phyloP scores from a whole-genome alignment of 768 basidiomycete species.

The Leucosporidium scottii region DNA sequence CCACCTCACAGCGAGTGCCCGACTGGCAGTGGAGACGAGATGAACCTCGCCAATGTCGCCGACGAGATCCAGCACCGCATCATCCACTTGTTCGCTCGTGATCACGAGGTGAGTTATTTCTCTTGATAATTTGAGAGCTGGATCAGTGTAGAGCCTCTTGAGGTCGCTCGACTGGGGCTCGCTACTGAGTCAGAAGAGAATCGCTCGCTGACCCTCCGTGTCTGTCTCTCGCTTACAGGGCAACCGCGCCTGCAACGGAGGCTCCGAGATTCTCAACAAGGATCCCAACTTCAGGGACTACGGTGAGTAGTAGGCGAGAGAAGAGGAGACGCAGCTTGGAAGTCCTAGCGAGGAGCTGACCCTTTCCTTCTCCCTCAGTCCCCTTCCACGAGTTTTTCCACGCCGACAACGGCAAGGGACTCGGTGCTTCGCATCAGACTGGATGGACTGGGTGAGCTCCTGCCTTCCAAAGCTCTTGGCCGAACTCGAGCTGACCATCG shows the following conservation, averaged over 20 bases:
- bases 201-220: background rate
- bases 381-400: constrained; percentile 69
- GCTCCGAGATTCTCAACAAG: constrained; percentile 71
- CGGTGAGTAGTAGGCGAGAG: no score
- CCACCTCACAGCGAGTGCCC: constrained; percentile 79
- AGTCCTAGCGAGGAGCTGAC: no score
- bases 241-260: constrained; percentile 83
- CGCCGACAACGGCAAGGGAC: constrained; percentile 80
- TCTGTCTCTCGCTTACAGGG: constrained; percentile 51
- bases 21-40: constrained; percentile 91
- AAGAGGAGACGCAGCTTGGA: no score
- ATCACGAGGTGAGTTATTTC: constrained; percentile 46
- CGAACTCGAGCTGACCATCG: constrained; percentile 30
- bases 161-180: no score
- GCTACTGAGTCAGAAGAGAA: no score
- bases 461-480: constrained; percentile 42
- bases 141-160: no score
- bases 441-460: constrained; percentile 60
- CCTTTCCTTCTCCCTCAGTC: background rate
- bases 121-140: no score
- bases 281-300: constrained; percentile 97
- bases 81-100: constrained; percentile 95
- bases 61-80: constrained; percentile 99
- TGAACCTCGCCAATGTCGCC: constrained; percentile 87
- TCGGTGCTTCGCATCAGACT: constrained; percentile 97